Base-by-base conservation (phyloP, 2,329 filamentous ascomycete genomes). In the Penicillium sp. region DNA sequence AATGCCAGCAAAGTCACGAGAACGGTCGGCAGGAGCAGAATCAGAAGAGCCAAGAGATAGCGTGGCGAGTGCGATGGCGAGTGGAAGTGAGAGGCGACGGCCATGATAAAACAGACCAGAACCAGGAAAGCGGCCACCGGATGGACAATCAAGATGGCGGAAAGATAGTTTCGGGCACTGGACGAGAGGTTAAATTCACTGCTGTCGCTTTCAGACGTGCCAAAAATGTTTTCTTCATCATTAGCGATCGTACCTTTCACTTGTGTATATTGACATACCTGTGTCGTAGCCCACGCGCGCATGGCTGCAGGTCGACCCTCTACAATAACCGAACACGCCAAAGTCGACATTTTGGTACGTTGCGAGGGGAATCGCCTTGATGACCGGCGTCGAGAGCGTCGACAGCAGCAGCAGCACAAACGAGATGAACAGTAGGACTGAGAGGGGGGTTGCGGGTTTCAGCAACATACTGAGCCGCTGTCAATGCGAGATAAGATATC, bases 271-370 rank as follows among this genome's bases (percentile, higher is more conserved):
- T 6, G 20, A 43, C 86, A 65, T 79, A 96, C 91, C 83, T 63
- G 87, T 87, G 68, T 88, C 85, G 74, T 97, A 99, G 69, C 93
- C 94, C 65, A 99, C 83, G 69, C 87, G 83, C 62, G 93, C 84
- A 42, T 79, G 77, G 66, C 83, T 89, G 74, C 94, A 97, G 58
- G 74, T 68, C 60, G 70, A 72, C 40, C 75, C 78, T 62, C 84
- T 80, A 74, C 94, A 99, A 67, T 85, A 96, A 24, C 94, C 94
- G 77, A 97, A 93, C 49, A 97, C 92, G 49, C 94, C 94, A 78
- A 95, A 97, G 63, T 86, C 86, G 64, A 90, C 84, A 65, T 87
- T 86, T 43, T 86, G 77, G 68, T 86, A 93, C 52, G 84, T 86
- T 38, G 89, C 92, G 43, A 99, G 80, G 9, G 91, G 90, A 47